Conservation (phyloP, 2,329 filamentous ascomycete species). For the Ophiostoma australiae region DNA sequence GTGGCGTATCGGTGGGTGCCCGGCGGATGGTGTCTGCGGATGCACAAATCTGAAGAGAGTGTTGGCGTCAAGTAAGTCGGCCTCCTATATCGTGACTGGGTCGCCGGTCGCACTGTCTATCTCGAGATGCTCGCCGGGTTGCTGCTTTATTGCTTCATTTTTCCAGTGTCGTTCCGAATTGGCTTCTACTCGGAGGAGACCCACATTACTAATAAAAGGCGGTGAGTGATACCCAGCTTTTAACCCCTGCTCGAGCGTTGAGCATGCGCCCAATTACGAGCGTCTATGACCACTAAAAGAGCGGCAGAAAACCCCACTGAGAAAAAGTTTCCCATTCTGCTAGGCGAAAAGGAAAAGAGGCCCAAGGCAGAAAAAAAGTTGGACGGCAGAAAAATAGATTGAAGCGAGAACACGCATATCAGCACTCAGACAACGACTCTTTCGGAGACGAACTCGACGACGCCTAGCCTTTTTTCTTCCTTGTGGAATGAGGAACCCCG, state of each 20-base stretch:
- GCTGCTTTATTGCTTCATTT: constrained; percentile 1
- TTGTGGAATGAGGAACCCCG: background rate
- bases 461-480: background rate
- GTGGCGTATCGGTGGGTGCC: background rate
- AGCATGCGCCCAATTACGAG: background rate
- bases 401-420: background rate
- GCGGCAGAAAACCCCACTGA: constrained; percentile 27
- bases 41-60: background rate
- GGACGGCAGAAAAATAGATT: constrained; percentile 11
- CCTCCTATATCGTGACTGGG: background rate
- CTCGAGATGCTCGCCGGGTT: background rate
- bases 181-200: background rate
- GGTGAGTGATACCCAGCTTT: background rate
- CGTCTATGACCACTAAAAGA: background rate
- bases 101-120: background rate
- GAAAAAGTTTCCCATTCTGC: constrained; percentile 21
- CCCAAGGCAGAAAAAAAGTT: constrained; percentile 6
- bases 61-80: background rate
- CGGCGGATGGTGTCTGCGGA: background rate
- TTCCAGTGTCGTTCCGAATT: constrained; percentile 14
- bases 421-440: background rate
- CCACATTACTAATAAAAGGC: constrained; percentile 10
- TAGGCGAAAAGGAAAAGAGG: background rate
- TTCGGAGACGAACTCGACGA: background rate
- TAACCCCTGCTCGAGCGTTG: background rate